phyloP scores from a whole-genome alignment of 768 basidiomycete species.

The Cystobasidium tubakii region DNA sequence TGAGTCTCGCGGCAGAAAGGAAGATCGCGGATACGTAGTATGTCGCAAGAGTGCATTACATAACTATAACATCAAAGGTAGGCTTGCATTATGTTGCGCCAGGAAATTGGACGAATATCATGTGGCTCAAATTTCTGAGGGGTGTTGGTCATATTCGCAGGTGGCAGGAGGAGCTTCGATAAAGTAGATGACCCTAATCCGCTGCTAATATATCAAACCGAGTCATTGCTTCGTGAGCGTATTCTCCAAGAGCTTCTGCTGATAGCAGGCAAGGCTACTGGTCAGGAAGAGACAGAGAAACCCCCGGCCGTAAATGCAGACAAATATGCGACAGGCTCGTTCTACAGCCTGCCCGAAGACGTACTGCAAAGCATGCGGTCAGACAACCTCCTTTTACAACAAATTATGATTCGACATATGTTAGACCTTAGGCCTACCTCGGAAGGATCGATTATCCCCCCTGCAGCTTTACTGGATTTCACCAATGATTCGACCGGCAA shows the following conservation, averaged over 20 bases:
- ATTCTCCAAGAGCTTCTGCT: slow-evolving; percentile 20
- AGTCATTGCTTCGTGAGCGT: background rate
- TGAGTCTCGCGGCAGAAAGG: slow-evolving; percentile 1
- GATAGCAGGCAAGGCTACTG: background rate
- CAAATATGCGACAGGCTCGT: background rate
- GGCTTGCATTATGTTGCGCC: background rate
- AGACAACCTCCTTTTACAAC: background rate
- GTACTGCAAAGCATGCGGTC: background rate
- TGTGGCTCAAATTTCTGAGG: too few relatives aligned
- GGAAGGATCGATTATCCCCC: background rate
- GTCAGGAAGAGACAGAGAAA: background rate
- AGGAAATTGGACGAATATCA: background rate
- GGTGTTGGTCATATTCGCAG: background rate
- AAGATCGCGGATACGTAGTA: slow-evolving; percentile 9
- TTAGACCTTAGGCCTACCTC: background rate
- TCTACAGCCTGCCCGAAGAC: background rate
- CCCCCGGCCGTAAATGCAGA: background rate
- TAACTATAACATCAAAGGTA: background rate
- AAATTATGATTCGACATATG: background rate
- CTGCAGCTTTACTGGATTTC: background rate
- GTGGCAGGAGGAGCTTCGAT: slow-evolving; percentile 12
- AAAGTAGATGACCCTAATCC: background rate
- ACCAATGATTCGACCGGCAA: background rate
- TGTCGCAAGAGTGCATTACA: slow-evolving; percentile 3
- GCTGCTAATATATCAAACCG: background rate